Evolutionary conservation across 23 red algal species (phyloP), one percentile per base, ranked within the genome.

Genomic region (Agarophyton chilense): DNA sequence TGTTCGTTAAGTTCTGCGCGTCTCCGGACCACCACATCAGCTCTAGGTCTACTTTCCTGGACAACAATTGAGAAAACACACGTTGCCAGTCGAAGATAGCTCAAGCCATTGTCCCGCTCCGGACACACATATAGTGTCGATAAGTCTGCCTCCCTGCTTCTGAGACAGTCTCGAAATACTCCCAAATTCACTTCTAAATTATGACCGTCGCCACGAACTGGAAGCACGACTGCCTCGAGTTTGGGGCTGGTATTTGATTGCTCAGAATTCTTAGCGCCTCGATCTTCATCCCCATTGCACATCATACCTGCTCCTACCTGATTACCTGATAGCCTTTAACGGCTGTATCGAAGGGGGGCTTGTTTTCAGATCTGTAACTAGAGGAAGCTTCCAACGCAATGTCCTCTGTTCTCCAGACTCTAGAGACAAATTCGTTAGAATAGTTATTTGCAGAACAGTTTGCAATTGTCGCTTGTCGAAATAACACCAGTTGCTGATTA

Each of bases 61-160:
- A 89, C 85, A 79, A 78, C 61, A 29, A 62, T 28, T 26, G 85
- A 63, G 39, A 73, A 89, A 78, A 89, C 54, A 51, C 71, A 54
- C 5, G 53, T 79, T 13, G 85, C 85, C 18, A 89, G 68, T 25
- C 85, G 44, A 26, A 89, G 53, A 31, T 89, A 79, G 44, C 85
- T 89, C 22, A 89, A n/a, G 10, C 71, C 85, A 21, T 74, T n/a
- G 24, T 74, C 68, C 0, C 43, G 38, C 24, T 74, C 68, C 43
- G 68, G 68, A 26, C 24, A 74, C 21, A 74, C 21, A 18, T 74
- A 74, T 10, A 74, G 25, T 7, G 68, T 74, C 9, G 25, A 74
- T 29, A 26, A 24, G 21, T 74, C 39, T 29, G 21, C 22, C 25
- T 40, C 24, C 0, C 2, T 49, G n/a, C 10, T 49, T 43, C 36